These are phyloP conservation scores for Tinospora cordifolia DNA, from an alignment of 164 flowering plant genomes.

Conservation along the genomic window DNA sequence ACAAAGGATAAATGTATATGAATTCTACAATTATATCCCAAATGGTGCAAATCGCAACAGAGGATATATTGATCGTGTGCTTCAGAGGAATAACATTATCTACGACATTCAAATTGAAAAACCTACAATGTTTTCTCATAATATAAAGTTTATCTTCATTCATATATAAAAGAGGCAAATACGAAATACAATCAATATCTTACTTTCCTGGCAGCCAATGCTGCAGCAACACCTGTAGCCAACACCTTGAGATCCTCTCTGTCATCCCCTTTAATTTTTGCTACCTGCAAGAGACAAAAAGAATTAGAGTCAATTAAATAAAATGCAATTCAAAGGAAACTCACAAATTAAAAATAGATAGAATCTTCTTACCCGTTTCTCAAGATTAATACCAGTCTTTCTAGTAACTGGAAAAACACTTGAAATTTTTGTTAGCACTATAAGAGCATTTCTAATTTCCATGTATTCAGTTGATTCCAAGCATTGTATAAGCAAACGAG, in stretches of 20 bases:
- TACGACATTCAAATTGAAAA: neutral
- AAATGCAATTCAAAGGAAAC: neutral
- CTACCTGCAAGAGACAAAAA: conserved; percentile 43
- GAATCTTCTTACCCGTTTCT: conserved; percentile 61
- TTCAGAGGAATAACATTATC: neutral
- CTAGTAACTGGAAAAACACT: conserved; percentile 93
- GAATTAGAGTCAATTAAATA: neutral
- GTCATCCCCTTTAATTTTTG: conserved; percentile 89
- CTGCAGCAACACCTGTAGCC: conserved; percentile 98
- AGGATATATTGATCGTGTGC: neutral
- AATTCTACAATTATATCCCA: neutral
- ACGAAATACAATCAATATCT: neutral
- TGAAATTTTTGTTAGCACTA: conserved; percentile 83
- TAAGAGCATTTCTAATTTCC: conserved; percentile 96
- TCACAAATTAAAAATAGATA: neutral
- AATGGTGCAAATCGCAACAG: neutral
- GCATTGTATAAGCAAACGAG: conserved; percentile 80
- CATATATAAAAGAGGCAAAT: neutral
- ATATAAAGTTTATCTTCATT: neutral
- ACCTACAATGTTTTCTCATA: neutral
- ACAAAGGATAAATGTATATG: neutral
- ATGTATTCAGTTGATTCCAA: conserved; percentile 90
- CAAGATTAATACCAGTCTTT: conserved; percentile 92
- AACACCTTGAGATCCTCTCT: conserved; percentile 97
- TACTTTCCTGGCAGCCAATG: conserved; percentile 91